A percentile compares a stretch with the other conserved stretches of the same genome.
Conservation (phyloP, 768 basidiomycete genomes). For the Russula virescens region DNA sequence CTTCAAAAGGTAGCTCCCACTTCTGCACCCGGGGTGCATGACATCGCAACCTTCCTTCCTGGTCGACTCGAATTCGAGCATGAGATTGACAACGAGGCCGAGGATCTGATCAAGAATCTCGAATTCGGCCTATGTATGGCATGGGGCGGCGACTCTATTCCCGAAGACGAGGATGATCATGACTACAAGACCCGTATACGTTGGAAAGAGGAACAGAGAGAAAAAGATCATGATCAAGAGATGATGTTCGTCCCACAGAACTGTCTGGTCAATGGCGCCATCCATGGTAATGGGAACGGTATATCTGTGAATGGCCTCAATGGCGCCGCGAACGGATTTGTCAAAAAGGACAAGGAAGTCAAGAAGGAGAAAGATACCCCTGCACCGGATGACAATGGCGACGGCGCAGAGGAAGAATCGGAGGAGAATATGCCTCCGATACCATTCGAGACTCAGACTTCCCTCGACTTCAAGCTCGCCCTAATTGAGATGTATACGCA, state of each 20-base stretch:
- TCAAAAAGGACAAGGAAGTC: slow-evolving; percentile 42
- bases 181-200: slow-evolving; percentile 54
- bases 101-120: slow-evolving; percentile 90
- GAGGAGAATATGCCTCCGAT: slow-evolving; percentile 69
- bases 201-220: slow-evolving; percentile 38
- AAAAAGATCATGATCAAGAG: slow-evolving; percentile 30
- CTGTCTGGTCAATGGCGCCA: slow-evolving; percentile 26
- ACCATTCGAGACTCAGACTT: slow-evolving; percentile 78
- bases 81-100: slow-evolving; percentile 95
- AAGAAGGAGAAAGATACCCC: slow-evolving; percentile 28
- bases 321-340: slow-evolving; percentile 27
- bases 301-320: slow-evolving; percentile 33
- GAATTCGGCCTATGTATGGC: slow-evolving; percentile 88
- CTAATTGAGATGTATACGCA: slow-evolving; percentile 89
- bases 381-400: slow-evolving; percentile 31
- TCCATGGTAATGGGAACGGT: slow-evolving; percentile 34
- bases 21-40: slow-evolving; percentile 87
- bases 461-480: slow-evolving; percentile 81
- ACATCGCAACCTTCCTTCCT: slow-evolving; percentile 88
- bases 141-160: slow-evolving; percentile 78
- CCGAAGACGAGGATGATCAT: slow-evolving; percentile 71
- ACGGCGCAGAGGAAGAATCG: slow-evolving; percentile 51
- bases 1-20: slow-evolving; percentile 73
- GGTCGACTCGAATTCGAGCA: slow-evolving; percentile 98
- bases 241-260: slow-evolving; percentile 3